Evolutionary conservation across 441 rosid species (phyloP).

Genomic region (Syzygium malaccense): DNA sequence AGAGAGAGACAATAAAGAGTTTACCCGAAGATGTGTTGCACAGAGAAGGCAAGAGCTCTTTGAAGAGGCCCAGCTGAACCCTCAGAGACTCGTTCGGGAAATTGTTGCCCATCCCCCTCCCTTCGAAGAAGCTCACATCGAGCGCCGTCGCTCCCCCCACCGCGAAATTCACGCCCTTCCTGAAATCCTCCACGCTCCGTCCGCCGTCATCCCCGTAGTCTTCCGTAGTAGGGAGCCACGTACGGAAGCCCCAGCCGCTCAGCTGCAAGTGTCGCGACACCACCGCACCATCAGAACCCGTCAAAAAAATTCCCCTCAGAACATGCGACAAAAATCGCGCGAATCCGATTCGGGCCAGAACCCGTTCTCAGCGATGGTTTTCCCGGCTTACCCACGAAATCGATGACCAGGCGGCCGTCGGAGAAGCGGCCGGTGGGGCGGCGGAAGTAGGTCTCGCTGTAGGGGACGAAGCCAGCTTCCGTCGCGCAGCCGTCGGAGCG

Average conservation of each 20-base stretch:
- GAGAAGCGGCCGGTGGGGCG: not conserved
- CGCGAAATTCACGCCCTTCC: constrained; percentile 37
- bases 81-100: constrained; percentile 22
- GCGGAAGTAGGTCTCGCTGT: constrained; percentile 22
- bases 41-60: constrained; percentile 18
- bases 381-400: constrained; percentile 28
- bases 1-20: not conserved
- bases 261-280: constrained; percentile 20
- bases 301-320: not conserved
- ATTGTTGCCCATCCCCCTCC: constrained; percentile 13
- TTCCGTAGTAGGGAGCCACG: constrained; percentile 25
- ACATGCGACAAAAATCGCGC: not conserved
- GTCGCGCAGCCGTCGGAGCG: constrained; percentile 6
- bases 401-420: constrained; percentile 1
- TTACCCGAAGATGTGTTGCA: constrained; percentile 23
- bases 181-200: not conserved
- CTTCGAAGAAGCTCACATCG: constrained; percentile 19
- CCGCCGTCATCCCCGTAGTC: constrained; percentile 1
- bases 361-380: not conserved
- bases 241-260: constrained; percentile 33
- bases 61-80: constrained; percentile 28
- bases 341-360: not conserved
- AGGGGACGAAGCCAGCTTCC: constrained; percentile 18
- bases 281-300: not conserved
- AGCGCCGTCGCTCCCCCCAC: constrained; percentile 44